Base-by-base conservation (phyloP, 129 eudicot genomes). In the Arctium lappa region DNA sequence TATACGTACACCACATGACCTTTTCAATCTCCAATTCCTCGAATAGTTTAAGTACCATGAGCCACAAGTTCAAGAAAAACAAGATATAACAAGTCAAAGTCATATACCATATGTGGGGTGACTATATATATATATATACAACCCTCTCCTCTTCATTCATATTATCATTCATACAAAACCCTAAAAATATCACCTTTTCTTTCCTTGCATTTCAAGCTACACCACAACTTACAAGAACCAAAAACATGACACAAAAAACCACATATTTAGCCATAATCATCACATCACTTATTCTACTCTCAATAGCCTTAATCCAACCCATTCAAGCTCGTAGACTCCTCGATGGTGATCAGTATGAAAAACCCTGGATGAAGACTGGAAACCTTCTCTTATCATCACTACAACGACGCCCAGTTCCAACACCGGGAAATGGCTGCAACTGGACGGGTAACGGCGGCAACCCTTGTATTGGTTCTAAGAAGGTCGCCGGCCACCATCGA, bases 381-480 rank as follows among this genome's bases (percentile, higher is more conserved):
- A 42, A 42, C 2, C 12, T 42, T 11, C 7, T 76, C 18, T 29
- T 86, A 16, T 85, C 74, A 27, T 72, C 82, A 10, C 80, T 29
- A 5, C 74, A 69, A 5, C 65, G 10, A 27, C 78, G 79, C 22
- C 72, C 81, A 0, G 66, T 15, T 46, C 56, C 12, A 0, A 16
- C 84, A 8, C 85, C 88, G 0, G 82, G 70, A 37, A 87, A 80
- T 48, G 44, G 75, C n/a, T 75, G 84, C 75, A 73, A 72, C 72
- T 34, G 63, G 37, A 31, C 56, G 2, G 75, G 83, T 7, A 69
- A 72, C 39, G 73, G 83, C 32, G 65, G 76, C 6, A 72, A 38
- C 18, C 76, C n/a, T 5, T 83, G 86, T 69, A n/a, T 78, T 13
- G 72, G 74, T 60, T 72, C 78, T n/a, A 81, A 50, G 78, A 77